Conservation (phyloP, 1,284 basidiomycete genomes). For the Papiliotrema fonsecae region DNA sequence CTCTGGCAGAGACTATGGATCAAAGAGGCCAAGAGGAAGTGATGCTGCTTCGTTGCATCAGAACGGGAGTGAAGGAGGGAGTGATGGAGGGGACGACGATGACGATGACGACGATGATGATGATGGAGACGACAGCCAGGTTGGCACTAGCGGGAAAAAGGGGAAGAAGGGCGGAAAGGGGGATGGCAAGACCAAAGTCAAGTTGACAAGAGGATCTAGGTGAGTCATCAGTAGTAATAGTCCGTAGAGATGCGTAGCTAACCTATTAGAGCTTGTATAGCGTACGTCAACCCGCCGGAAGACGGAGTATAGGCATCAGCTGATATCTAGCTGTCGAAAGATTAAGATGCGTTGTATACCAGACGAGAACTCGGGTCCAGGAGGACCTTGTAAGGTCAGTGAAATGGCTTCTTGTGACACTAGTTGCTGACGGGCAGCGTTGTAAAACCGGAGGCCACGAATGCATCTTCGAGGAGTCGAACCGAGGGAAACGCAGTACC, state of each 20-base stretch:
- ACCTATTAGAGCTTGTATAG: slow-evolving; percentile 42
- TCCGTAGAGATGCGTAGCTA: no score
- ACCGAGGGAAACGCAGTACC: slow-evolving; percentile 83
- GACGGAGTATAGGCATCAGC: no score
- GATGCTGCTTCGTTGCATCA: no score
- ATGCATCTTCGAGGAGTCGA: slow-evolving; percentile 91
- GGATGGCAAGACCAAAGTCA: slow-evolving; percentile 57
- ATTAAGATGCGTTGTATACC: slow-evolving; percentile 99
- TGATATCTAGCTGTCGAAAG: slow-evolving; percentile 63
- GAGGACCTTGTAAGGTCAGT: slow-evolving; percentile 74
- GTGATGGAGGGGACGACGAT: slow-evolving; percentile 28
- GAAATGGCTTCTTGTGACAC: background rate
- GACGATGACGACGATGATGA: slow-evolving; percentile 29
- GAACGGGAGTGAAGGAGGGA: slow-evolving; percentile 2
- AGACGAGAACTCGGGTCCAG: slow-evolving; percentile 58
- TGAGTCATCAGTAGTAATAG: slow-evolving; percentile 52
- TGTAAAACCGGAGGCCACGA: slow-evolving; percentile 71
- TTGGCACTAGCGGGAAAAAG: slow-evolving; percentile 7
- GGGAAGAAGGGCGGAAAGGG: slow-evolving; percentile 17
- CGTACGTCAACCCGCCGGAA: slow-evolving; percentile 17
- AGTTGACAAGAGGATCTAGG: slow-evolving; percentile 81
- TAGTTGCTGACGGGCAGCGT: slow-evolving; percentile 35
- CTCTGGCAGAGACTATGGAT: slow-evolving; percentile 1
- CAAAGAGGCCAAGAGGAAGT: slow-evolving; percentile 16
- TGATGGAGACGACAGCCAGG: slow-evolving; percentile 11